Evolutionary conservation across 306 rosid species (phyloP).

Genomic region (Medicago lupulina): DNA sequence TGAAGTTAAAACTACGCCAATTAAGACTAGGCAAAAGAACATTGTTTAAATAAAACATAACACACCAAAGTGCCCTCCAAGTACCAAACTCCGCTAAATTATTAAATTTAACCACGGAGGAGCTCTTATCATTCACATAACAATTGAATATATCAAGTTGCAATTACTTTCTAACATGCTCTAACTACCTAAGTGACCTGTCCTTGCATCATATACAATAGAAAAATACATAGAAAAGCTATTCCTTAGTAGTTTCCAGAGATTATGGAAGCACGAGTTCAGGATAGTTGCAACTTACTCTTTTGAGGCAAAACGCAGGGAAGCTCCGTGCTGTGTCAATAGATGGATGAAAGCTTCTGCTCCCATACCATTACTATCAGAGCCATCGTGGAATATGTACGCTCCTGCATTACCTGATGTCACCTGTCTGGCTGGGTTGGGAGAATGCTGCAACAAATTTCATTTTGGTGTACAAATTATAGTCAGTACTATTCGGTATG

Average conservation of each 20-base stretch:
- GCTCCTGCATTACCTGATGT: slow-evolving; percentile 67
- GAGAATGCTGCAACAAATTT: slow-evolving; percentile 52
- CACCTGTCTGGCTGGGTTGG: slow-evolving; percentile 54
- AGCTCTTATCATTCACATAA: slow-evolving; percentile 8
- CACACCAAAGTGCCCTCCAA: slow-evolving; percentile 22
- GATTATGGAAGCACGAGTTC: slow-evolving; percentile 33
- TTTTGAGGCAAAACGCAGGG: slow-evolving; percentile 66
- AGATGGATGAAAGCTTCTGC: slow-evolving; percentile 70
- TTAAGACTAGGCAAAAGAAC: slow-evolving; percentile 15
- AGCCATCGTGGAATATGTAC: slow-evolving; percentile 56
- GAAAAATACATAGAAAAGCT: slow-evolving; percentile 27
- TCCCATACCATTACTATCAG: slow-evolving; percentile 59
- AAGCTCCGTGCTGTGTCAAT: slow-evolving; percentile 71
- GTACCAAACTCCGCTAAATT: slow-evolving; percentile 17
- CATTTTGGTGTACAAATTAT: slow-evolving; percentile 42
- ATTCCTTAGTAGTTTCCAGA: slow-evolving; percentile 20
- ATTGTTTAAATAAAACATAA: slow-evolving; percentile 2
- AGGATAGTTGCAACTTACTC: slow-evolving; percentile 60
- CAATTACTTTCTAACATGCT: slow-evolving; percentile 28
- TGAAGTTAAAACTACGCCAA: slow-evolving; percentile 33
- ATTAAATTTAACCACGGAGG: slow-evolving; percentile 24
- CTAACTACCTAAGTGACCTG: slow-evolving; percentile 13
- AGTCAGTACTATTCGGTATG: slow-evolving; percentile 42
- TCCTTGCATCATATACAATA: slow-evolving; percentile 6
- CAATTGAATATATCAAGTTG: slow-evolving; percentile 21